These are phyloP conservation scores for Ustilago trichophora DNA, from an alignment of 1,284 basidiomycete genomes.

Conservation along the genomic window DNA sequence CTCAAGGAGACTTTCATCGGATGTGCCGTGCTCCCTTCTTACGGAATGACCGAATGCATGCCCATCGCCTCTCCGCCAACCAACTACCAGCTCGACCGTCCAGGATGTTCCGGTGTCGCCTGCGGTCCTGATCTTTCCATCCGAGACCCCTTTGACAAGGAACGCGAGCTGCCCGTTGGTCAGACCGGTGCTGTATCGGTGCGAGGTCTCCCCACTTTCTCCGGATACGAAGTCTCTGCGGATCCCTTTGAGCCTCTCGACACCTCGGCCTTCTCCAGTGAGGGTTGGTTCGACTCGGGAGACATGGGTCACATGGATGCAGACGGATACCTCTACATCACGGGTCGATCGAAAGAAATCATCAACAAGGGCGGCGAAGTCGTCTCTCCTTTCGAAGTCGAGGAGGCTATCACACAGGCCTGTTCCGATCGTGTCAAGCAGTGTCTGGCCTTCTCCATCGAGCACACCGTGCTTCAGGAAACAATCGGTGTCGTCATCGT, in stretches of 20 bases:
- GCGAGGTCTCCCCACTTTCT: slow-evolving; percentile 64
- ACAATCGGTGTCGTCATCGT: slow-evolving; percentile 67
- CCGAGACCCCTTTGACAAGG: slow-evolving; percentile 63
- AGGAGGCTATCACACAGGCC: slow-evolving; percentile 65
- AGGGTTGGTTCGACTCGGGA: slow-evolving; percentile 66
- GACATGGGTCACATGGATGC: slow-evolving; percentile 67
- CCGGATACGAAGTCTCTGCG: slow-evolving; percentile 60
- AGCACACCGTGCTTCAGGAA: slow-evolving; percentile 65
- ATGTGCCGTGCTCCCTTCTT: slow-evolving; percentile 64
- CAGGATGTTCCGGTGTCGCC: slow-evolving; percentile 65
- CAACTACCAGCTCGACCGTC: slow-evolving; percentile 65
- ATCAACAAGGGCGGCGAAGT: slow-evolving; percentile 67
- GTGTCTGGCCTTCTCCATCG: slow-evolving; percentile 65
- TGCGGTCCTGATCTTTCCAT: slow-evolving; percentile 65
- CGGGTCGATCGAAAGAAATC: slow-evolving; percentile 66
- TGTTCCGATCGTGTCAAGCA: slow-evolving; percentile 65
- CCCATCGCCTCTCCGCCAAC: slow-evolving; percentile 66
- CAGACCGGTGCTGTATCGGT: slow-evolving; percentile 65
- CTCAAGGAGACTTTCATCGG: slow-evolving; percentile 63
- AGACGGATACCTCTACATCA: slow-evolving; percentile 66
- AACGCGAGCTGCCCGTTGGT: slow-evolving; percentile 60
- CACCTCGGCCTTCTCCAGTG: slow-evolving; percentile 63
- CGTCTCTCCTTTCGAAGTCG: slow-evolving; percentile 66
- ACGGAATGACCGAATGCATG: slow-evolving; percentile 67
- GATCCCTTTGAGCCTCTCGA: slow-evolving; percentile 61